A percentile compares a stretch with the other conserved stretches of the same genome.
phyloP scores from a whole-genome alignment of 176 grass and related monocot species.

The Bolboschoenus planiculmis region DNA sequence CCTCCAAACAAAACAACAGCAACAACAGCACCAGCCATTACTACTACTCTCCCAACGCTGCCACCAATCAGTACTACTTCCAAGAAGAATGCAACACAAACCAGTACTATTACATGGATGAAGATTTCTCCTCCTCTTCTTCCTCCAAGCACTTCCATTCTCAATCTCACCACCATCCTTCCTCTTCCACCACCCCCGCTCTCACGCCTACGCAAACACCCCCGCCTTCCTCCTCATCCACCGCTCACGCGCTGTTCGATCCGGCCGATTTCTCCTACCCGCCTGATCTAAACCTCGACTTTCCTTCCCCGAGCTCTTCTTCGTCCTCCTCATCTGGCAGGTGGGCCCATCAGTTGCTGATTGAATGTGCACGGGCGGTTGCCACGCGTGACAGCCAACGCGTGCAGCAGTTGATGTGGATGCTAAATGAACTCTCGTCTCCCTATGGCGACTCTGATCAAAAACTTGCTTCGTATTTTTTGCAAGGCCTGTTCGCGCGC shows the following conservation, averaged over 20 bases:
- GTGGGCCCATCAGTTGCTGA: constrained; percentile 68
- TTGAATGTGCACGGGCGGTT: constrained; percentile 73
- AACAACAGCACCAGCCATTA: constrained; percentile 54
- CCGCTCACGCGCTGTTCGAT: constrained; percentile 62
- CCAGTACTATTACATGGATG: constrained; percentile 93
- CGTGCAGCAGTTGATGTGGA: constrained; percentile 98
- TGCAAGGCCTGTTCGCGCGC: constrained; percentile 74
- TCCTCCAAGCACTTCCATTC: constrained; percentile 72
- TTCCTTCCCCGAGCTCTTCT: constrained; percentile 80
- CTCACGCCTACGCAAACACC: constrained; percentile 40
- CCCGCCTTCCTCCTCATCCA: constrained; percentile 49
- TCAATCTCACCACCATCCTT: constrained; percentile 31
- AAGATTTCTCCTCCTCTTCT: constrained; percentile 97
- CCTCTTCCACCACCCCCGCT: constrained; percentile 31
- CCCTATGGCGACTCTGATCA: constrained; percentile 93
- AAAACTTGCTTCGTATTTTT: constrained; percentile 87
- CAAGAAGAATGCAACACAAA: constrained; percentile 91
- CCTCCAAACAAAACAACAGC: constrained; percentile 62
- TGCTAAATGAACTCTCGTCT: constrained; percentile 96
- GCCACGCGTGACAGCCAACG: constrained; percentile 66
- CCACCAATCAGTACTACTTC: constrained; percentile 41
- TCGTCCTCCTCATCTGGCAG: constrained; percentile 39
- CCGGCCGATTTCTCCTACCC: constrained; percentile 70
- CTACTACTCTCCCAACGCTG: constrained; percentile 48
- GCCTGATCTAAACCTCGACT: constrained; percentile 90